phyloP scores from a whole-genome alignment of 306 rosid genomes.

The Medicago ruthenica region DNA sequence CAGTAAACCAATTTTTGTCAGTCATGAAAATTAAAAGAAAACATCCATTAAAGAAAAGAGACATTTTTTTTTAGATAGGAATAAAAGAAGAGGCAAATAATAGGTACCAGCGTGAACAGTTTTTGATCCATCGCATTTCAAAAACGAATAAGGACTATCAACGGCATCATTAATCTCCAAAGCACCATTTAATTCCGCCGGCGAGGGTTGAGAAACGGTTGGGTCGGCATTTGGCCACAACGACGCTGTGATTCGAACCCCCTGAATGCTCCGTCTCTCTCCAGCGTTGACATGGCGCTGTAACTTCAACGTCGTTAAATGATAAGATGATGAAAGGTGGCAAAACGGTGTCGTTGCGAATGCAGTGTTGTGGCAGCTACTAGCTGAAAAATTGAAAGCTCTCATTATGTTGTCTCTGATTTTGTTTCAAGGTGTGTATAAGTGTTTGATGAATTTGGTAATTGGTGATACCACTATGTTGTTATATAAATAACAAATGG shows the following conservation, averaged over 20 bases:
- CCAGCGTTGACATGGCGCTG: slow-evolving; percentile 70
- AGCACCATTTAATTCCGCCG: slow-evolving; percentile 50
- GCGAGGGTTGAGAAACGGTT: slow-evolving; percentile 12
- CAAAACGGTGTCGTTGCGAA: slow-evolving; percentile 31
- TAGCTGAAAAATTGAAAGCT: slow-evolving; percentile 49
- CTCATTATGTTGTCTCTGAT: background rate
- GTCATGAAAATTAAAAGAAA: no score
- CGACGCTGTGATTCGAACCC: slow-evolving; percentile 71
- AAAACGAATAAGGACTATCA: slow-evolving; percentile 50
- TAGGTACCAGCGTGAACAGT: slow-evolving; percentile 82
- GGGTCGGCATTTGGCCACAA: slow-evolving; percentile 73
- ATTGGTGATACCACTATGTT: background rate
- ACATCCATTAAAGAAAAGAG: no score
- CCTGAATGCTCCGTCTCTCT: slow-evolving; percentile 71
- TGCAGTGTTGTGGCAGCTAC: background rate
- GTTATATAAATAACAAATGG: background rate
- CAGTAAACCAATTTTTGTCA: no score
- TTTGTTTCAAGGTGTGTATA: background rate
- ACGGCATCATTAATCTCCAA: slow-evolving; percentile 48
- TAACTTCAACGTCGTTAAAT: slow-evolving; percentile 40
- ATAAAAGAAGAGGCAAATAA: background rate
- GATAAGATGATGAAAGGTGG: slow-evolving; percentile 46
- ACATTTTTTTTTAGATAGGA: no score
- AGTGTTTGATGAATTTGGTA: background rate
- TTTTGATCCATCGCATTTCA: slow-evolving; percentile 72